Evolutionary conservation across 2,329 filamentous ascomycete genomes (phyloP), one percentile per base, ranked within the genome.

Genomic region (Aspergillus sp.): DNA sequence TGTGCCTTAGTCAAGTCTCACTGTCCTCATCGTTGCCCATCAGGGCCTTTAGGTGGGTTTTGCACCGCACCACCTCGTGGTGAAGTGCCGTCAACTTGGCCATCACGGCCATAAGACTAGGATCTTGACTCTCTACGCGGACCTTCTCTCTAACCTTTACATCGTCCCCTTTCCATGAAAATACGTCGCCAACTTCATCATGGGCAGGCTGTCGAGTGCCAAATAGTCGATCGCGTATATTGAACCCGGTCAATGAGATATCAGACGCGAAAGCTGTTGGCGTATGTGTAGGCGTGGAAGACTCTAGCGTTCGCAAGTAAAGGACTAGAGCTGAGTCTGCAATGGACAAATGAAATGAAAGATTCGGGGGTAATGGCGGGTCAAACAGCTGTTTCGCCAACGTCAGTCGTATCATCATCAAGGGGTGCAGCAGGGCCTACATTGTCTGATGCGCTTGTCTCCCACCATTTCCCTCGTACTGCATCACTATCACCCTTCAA

Each of bases 61-160:
- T 84, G 66, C 89, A 89, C 64, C 91, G 81, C 60, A 83, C 82
- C 22, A 97, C 83, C 64, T 89, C 89, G 69, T 93, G 87, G 65
- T 90, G 89, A 60, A 97, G 79, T 4, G 91, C 92, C 31, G 85
- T 87, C 68, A 97, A 81, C 78, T 97, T 97, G 5, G 92, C 90
- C 75, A 91, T 89, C 38, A 95, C 83, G 41, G 91, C 90, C 74
- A 97, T 88, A 66, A 97, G 75, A 69, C 88, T 93, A 1, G 94
- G 94, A 75, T 98, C 93, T 59, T 93, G 91, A 70, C 88, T 94
- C 76, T 97, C 93, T 2, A 97, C 89, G 46, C 91, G 85, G 4
- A 97, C 86, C 80, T 97, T 97, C 75, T 97, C 94, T 68, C 89
- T 88, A 50, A 98, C 94, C 66, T 87, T 89, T 3, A 97, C 93